These are phyloP conservation scores for Penicillium sp. DNA, from an alignment of 2,329 filamentous ascomycete genomes.

Conservation along the genomic window DNA sequence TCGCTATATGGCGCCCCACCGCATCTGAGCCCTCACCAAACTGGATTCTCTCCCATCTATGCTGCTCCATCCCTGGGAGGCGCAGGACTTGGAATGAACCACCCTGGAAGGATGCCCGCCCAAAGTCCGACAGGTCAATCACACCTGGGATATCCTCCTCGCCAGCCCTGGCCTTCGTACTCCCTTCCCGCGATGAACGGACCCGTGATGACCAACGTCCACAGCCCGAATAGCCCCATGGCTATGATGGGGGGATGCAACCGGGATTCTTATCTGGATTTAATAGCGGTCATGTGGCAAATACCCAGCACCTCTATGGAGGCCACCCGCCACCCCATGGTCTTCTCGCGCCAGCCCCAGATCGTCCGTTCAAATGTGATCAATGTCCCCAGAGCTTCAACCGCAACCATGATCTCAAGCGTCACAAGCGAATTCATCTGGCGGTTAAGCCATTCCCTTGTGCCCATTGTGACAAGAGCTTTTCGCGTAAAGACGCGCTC, in stretches of 20 bases:
- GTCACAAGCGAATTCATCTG: conserved; percentile 92
- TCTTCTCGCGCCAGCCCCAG: conserved; percentile 59
- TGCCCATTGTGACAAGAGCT: conserved; percentile 88
- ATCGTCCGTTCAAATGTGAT: conserved; percentile 93
- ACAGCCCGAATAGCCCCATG: conserved; percentile 70
- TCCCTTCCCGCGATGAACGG: conserved; percentile 63
- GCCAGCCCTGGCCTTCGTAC: conserved; percentile 52
- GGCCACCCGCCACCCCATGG: conserved; percentile 55
- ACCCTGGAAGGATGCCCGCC: conserved; percentile 55
- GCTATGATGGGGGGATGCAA: conserved; percentile 64
- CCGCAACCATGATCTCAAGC: conserved; percentile 91
- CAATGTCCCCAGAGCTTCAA: conserved; percentile 92
- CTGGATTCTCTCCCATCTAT: conserved; percentile 41
- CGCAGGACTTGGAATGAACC: conserved; percentile 41
- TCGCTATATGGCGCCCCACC: conserved; percentile 40
- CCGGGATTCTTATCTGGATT: conserved; percentile 58
- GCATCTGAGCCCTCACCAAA: conserved; percentile 52
- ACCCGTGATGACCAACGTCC: conserved; percentile 74
- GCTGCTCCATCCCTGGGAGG: conserved; percentile 36
- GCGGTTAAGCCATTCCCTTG: conserved; percentile 96
- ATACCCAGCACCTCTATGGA: conserved; percentile 60
- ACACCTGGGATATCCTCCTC: conserved; percentile 37
- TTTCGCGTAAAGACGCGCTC: conserved; percentile 91
- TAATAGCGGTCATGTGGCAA: conserved; percentile 62
- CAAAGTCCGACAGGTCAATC: conserved; percentile 47